These are phyloP conservation scores for Xerocomellus intermedius DNA, from an alignment of 768 basidiomycete genomes.

Conservation along the genomic window DNA sequence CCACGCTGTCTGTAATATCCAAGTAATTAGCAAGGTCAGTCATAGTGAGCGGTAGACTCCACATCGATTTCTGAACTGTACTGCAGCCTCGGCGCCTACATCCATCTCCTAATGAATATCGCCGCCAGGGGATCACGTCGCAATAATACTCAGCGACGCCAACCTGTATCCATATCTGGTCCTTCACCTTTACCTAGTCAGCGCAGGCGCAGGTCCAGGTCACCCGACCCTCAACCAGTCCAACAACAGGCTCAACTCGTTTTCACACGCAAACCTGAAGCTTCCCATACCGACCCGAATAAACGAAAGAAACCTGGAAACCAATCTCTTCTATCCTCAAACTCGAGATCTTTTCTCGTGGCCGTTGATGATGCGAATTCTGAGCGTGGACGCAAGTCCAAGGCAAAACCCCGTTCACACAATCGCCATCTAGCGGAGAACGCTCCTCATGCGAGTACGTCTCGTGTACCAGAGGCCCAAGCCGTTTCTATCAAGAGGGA, in stretches of 20 bases:
- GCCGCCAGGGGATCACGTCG: constrained; percentile 27
- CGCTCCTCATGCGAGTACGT: constrained; percentile 7
- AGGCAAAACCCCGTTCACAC: constrained; percentile 27
- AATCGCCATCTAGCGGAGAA: constrained; percentile 24
- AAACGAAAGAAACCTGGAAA: constrained; percentile 33
- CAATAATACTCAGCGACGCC: constrained; percentile 26
- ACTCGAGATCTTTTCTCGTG: constrained; percentile 27
- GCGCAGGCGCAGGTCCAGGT: constrained; percentile 35
- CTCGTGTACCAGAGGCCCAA: constrained; percentile 9
- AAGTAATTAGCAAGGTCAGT: constrained; percentile 7
- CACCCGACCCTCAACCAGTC: constrained; percentile 28
- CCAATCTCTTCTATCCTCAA: constrained; percentile 11
- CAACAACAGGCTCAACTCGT: constrained; percentile 17
- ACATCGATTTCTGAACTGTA: neutral
- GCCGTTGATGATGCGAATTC: constrained; percentile 27
- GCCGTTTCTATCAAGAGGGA: constrained; percentile 25
- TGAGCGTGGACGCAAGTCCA: constrained; percentile 35
- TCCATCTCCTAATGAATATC: constrained; percentile 21
- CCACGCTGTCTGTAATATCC: neutral
- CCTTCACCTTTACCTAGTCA: constrained; percentile 17
- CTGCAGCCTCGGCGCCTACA: neutral
- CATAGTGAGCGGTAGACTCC: neutral
- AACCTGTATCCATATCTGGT: constrained; percentile 13
- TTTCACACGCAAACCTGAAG: constrained; percentile 20
- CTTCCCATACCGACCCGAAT: constrained; percentile 20